These are phyloP conservation scores for Escovopsis weberi DNA, from an alignment of 2,329 filamentous ascomycete species.

Conservation along the genomic window DNA sequence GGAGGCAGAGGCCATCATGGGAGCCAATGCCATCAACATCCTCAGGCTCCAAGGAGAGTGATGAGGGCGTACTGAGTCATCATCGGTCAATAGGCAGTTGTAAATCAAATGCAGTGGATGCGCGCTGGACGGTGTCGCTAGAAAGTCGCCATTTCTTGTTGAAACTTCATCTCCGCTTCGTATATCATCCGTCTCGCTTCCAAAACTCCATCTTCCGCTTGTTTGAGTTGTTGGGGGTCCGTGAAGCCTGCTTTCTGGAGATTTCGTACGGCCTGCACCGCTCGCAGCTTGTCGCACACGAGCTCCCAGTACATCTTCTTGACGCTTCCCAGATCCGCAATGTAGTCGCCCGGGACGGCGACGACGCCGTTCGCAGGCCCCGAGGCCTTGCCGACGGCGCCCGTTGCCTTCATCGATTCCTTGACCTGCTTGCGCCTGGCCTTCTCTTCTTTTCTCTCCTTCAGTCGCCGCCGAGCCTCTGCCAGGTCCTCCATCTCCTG, in stretches of 20 bases:
- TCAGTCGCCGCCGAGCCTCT: conserved; percentile 22
- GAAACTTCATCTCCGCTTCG: conserved; percentile 23
- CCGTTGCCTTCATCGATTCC: conserved; percentile 17
- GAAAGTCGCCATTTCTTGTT: conserved; percentile 13
- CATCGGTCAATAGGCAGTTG: too few relatives aligned
- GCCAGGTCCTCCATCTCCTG: conserved; percentile 24
- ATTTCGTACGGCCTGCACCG: conserved; percentile 22
- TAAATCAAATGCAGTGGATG: neutral
- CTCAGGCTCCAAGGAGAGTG: conserved; percentile 21
- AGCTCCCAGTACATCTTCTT: conserved; percentile 25
- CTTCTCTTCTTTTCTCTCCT: conserved; percentile 27
- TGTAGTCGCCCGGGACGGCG: conserved; percentile 21
- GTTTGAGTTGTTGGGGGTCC: conserved; percentile 12
- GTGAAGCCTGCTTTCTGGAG: conserved; percentile 13
- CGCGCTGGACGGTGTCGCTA: conserved; percentile 2
- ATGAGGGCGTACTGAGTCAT: conserved; percentile 3
- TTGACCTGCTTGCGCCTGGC: conserved; percentile 22
- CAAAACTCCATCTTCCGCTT: conserved; percentile 16
- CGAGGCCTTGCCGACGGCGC: conserved; percentile 8
- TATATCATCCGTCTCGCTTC: conserved; percentile 20
- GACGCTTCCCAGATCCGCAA: conserved; percentile 15
- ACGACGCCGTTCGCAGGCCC: conserved; percentile 21
- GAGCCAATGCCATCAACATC: conserved; percentile 42
- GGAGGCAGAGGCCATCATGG: conserved; percentile 39
- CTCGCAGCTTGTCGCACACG: conserved; percentile 26